phyloP scores from a whole-genome alignment of 1,139 yeast species.

The Sugiyamaella neomexicana region DNA sequence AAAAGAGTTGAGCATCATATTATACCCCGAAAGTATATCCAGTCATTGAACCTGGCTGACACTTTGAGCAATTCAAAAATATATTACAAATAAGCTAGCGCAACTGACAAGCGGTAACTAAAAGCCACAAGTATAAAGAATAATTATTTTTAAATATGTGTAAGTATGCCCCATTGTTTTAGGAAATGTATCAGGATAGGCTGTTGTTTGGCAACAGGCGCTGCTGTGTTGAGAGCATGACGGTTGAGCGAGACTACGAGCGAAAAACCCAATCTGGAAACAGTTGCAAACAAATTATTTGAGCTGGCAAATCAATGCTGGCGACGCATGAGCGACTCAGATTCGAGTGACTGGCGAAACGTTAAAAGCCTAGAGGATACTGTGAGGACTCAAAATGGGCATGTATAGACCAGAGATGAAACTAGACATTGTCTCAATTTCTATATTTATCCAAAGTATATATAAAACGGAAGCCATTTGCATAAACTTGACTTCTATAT shows the following conservation, averaged over 20 bases:
- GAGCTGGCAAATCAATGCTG: conserved; percentile 11
- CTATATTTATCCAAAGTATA: neutral
- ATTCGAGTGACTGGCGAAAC: conserved; percentile 1
- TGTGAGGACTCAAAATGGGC: neutral
- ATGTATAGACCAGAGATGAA: neutral
- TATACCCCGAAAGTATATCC: conserved; percentile 6
- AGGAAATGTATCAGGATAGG: conserved; percentile 8
- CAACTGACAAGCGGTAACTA: neutral
- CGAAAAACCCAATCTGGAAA: conserved; percentile 6
- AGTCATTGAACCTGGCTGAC: conserved; percentile 6
- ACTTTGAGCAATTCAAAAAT: conserved; percentile 10
- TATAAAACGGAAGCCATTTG: neutral
- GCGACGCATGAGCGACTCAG: neutral
- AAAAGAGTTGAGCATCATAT: conserved; percentile 8
- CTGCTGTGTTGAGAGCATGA: neutral
- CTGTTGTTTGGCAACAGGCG: neutral
- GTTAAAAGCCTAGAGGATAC: neutral
- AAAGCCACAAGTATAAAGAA: conserved; percentile 5
- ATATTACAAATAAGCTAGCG: conserved; percentile 5
- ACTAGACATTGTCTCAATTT: conserved; percentile 1
- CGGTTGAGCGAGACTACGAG: neutral
- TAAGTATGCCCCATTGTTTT: conserved; percentile 5
- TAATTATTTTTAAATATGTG: conserved; percentile 7
- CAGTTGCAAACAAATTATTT: neutral
- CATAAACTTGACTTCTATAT: neutral